These are phyloP conservation scores for Beauveria brongniartii DNA, from an alignment of 2,329 filamentous ascomycete genomes.

Conservation along the genomic window DNA sequence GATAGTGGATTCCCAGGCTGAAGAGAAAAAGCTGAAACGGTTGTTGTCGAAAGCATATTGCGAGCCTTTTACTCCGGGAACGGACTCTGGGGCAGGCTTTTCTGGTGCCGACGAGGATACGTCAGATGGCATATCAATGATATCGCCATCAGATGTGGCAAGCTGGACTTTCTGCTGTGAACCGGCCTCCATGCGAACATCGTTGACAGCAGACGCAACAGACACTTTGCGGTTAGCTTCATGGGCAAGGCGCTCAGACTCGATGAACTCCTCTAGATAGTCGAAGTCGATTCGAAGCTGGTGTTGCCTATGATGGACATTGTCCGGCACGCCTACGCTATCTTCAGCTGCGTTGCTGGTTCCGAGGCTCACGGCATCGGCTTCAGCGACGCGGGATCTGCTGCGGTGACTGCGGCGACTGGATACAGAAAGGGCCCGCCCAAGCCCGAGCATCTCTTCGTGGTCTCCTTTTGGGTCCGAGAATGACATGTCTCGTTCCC, in stretches of 20 bases:
- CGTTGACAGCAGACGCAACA: conserved; percentile 26
- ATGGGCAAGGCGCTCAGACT: conserved; percentile 44
- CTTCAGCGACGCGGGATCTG: conserved; percentile 51
- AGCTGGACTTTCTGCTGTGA: conserved; percentile 27
- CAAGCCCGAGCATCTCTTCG: conserved; percentile 53
- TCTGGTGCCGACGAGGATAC: conserved; percentile 36
- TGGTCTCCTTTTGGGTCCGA: conserved; percentile 37
- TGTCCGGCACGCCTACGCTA: conserved; percentile 81
- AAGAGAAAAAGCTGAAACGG: conserved; percentile 95
- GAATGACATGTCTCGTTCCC: conserved; percentile 62
- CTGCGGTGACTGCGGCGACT: conserved; percentile 54
- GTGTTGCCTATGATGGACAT: conserved; percentile 46
- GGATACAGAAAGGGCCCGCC: conserved; percentile 62
- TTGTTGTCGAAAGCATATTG: conserved; percentile 52
- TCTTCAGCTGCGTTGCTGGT: conserved; percentile 69
- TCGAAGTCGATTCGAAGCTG: conserved; percentile 87
- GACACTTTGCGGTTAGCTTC: conserved; percentile 43
- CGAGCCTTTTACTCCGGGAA: conserved; percentile 28
- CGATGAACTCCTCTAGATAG: conserved; percentile 85
- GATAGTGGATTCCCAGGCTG: conserved; percentile 86
- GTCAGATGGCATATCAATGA: conserved; percentile 44
- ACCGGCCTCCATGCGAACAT: conserved; percentile 23
- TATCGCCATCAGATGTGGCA: conserved; percentile 47
- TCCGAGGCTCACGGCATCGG: conserved; percentile 53
- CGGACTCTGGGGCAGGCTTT: conserved; percentile 33